Percentiles rank a stretch among this genome's conserved stretches.
These are phyloP conservation scores for Oligophagozyma castellii DNA, from an alignment of 1,139 yeast species.

Conservation along the genomic window DNA sequence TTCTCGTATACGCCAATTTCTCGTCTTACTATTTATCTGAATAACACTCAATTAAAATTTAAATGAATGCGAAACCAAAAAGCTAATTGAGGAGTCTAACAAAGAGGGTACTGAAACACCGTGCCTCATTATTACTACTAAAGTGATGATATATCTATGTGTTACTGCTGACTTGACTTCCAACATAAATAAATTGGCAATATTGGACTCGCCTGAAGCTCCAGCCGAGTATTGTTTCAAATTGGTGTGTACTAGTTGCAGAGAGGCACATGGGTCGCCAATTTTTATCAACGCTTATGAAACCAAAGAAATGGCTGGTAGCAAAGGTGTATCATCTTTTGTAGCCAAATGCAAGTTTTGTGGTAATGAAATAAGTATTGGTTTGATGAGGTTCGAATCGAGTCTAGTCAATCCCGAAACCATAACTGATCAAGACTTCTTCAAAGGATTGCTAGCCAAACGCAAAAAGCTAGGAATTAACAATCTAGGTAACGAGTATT, in stretches of 20 bases:
- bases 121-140: too few species aligned
- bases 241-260: slow-evolving; percentile 66
- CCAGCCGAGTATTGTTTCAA: slow-evolving; percentile 69
- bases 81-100: too few species aligned
- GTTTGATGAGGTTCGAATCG: slow-evolving; percentile 14
- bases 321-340: slow-evolving; percentile 76
- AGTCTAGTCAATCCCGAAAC: slow-evolving; percentile 19
- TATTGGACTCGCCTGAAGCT: slow-evolving; percentile 42
- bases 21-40: too few species aligned
- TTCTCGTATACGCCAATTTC: too few species aligned
- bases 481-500: slow-evolving; percentile 25
- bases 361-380: slow-evolving; percentile 20
- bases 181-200: slow-evolving; percentile 23
- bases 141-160: slow-evolving; percentile 21
- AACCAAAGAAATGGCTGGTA: slow-evolving; percentile 41
- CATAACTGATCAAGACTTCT: slow-evolving; percentile 5
- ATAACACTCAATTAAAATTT: too few species aligned
- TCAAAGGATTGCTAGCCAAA: slow-evolving; percentile 11
- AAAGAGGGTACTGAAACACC: too few species aligned
- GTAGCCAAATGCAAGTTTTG: slow-evolving; percentile 51
- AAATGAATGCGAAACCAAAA: too few species aligned
- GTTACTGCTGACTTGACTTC: slow-evolving; percentile 19
- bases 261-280: slow-evolving; percentile 65
- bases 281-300: slow-evolving; percentile 55
- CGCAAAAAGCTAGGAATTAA: slow-evolving; percentile 21